Evolutionary conservation across 306 rosid genomes (phyloP).

Genomic region (Malus domestica): ASM211411v1 NC_041796.1:10157501-10158000

Average conservation of each 20-base stretch:
- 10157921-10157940: not conserved
- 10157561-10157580: too few relatives aligned
- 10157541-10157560: too few relatives aligned
- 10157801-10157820: not conserved
- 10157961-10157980: constrained; percentile 98
- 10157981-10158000: constrained; percentile 88
- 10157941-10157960: constrained; percentile 40
- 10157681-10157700: too few relatives aligned
- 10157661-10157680: too few relatives aligned
- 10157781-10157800: not conserved
- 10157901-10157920: not conserved
- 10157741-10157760: not conserved
- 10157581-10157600: too few relatives aligned
- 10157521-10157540: too few relatives aligned
- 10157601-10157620: too few relatives aligned
- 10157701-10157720: too few relatives aligned
- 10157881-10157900: not conserved
- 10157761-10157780: not conserved
- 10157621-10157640: too few relatives aligned
- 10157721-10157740: too few relatives aligned
- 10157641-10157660: too few relatives aligned
- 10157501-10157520: too few relatives aligned
- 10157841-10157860: not conserved
- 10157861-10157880: not conserved
- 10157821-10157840: not conserved